Evolutionary conservation across 129 eudicot species (phyloP).

Genomic region (Mikania micrantha): DNA sequence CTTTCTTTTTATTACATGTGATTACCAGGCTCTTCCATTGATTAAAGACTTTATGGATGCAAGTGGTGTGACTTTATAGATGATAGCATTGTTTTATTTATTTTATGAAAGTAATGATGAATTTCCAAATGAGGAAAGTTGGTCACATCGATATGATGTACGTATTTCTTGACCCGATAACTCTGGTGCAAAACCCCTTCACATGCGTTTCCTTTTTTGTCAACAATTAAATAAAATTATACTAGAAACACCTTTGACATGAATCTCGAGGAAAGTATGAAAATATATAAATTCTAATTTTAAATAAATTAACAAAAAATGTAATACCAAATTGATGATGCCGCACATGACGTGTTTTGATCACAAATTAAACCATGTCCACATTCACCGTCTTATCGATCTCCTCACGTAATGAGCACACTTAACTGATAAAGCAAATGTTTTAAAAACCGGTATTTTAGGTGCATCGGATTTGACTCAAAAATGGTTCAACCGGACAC

Average conservation of each 20-base stretch:
- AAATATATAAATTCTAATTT: background rate
- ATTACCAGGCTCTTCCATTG: too few relatives aligned
- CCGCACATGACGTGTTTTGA: slow-evolving; percentile 24
- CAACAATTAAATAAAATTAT: background rate
- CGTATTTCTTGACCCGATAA: background rate
- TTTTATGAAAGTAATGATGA: background rate
- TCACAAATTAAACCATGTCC: slow-evolving; percentile 1
- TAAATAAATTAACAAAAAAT: background rate
- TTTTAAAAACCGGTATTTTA: too few relatives aligned
- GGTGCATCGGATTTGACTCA: too few relatives aligned
- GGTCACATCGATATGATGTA: background rate
- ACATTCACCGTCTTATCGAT: too few relatives aligned
- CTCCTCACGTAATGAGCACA: too few relatives aligned
- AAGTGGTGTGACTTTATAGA: background rate
- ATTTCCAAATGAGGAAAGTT: slow-evolving; percentile 3
- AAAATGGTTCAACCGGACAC: too few relatives aligned
- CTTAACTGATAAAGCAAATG: too few relatives aligned
- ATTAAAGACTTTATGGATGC: too few relatives aligned
- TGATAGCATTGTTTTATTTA: background rate
- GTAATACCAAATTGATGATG: slow-evolving; percentile 19
- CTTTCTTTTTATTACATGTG: too few relatives aligned
- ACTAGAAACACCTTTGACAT: slow-evolving; percentile 16
- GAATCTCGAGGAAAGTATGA: slow-evolving; percentile 64
- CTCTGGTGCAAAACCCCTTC: background rate
- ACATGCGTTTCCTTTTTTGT: background rate